phyloP scores from a whole-genome alignment of 768 basidiomycete genomes.

The Tylopilus intermedius region DNA sequence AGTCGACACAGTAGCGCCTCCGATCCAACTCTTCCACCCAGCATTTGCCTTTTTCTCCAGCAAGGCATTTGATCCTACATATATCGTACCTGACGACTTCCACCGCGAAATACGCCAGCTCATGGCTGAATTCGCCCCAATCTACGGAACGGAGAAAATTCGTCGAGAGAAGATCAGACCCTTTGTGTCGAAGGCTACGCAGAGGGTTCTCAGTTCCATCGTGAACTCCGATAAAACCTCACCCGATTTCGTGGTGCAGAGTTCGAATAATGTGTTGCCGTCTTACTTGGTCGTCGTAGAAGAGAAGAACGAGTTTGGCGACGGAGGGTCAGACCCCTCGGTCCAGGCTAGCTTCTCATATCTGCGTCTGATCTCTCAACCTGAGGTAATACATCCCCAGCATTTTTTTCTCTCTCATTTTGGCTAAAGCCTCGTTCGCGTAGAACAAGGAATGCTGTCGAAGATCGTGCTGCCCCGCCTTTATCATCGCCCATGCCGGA shows the following conservation, averaged over 20 bases:
- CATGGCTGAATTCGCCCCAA: slow-evolving; percentile 11
- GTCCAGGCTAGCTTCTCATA: too few relatives aligned
- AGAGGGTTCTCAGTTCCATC: not conserved
- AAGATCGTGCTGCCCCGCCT: too few relatives aligned
- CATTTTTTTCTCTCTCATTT: too few relatives aligned
- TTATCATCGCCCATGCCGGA: too few relatives aligned
- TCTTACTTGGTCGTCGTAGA: too few relatives aligned
- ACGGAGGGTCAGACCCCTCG: too few relatives aligned
- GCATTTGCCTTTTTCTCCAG: slow-evolving; percentile 26
- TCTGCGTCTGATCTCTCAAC: too few relatives aligned
- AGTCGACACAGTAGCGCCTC: not conserved
- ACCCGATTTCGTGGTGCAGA: slow-evolving; percentile 1
- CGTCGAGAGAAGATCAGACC: not conserved
- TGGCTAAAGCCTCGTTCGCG: too few relatives aligned
- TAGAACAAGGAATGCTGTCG: too few relatives aligned
- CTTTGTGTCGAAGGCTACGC: not conserved
- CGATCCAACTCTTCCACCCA: slow-evolving; percentile 19
- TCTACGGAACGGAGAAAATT: slow-evolving; percentile 5
- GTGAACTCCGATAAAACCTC: not conserved
- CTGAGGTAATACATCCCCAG: too few relatives aligned
- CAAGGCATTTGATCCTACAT: slow-evolving; percentile 12
- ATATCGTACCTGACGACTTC: slow-evolving; percentile 7
- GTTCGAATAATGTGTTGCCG: too few relatives aligned
- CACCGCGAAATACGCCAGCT: slow-evolving; percentile 7
- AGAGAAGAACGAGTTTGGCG: too few relatives aligned